Evolutionary conservation across 768 basidiomycete genomes (phyloP).

Genomic region (Suillus plorans): DNA sequence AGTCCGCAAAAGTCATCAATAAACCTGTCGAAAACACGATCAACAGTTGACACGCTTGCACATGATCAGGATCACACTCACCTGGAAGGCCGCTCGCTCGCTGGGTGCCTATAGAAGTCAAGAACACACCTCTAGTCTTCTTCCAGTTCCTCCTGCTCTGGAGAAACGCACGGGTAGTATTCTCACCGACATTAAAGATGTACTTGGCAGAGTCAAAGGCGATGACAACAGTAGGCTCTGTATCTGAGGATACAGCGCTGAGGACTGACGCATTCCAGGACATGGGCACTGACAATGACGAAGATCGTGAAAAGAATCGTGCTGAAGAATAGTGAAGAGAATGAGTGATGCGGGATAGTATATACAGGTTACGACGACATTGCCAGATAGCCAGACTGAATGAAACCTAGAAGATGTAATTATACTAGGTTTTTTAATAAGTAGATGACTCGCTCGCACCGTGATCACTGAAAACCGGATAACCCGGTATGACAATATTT

Average conservation of each 20-base stretch:
- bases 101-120: slow-evolving; percentile 63
- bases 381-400: background rate
- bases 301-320: background rate
- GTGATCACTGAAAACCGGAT: too few species aligned
- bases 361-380: background rate
- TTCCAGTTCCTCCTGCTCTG: slow-evolving; percentile 67
- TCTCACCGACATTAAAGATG: slow-evolving; percentile 87
- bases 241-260: slow-evolving; percentile 65
- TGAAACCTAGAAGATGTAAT: background rate
- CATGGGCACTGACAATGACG: slow-evolving; percentile 31
- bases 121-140: slow-evolving; percentile 68
- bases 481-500: too few species aligned
- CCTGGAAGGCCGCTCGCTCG: slow-evolving; percentile 74
- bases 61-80: slow-evolving; percentile 29
- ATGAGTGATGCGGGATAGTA: background rate
- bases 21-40: slow-evolving; percentile 46
- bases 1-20: slow-evolving; percentile 80
- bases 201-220: slow-evolving; percentile 80
- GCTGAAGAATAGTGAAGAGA: background rate
- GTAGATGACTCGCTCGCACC: too few species aligned
- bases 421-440: background rate
- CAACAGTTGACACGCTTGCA: background rate
- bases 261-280: slow-evolving; percentile 66
- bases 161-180: slow-evolving; percentile 69
- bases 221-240: slow-evolving; percentile 75